Evolutionary conservation across 805 yeast species (phyloP), one percentile per base, ranked within the genome.

Genomic region (Cyberlindnera maritima): DNA sequence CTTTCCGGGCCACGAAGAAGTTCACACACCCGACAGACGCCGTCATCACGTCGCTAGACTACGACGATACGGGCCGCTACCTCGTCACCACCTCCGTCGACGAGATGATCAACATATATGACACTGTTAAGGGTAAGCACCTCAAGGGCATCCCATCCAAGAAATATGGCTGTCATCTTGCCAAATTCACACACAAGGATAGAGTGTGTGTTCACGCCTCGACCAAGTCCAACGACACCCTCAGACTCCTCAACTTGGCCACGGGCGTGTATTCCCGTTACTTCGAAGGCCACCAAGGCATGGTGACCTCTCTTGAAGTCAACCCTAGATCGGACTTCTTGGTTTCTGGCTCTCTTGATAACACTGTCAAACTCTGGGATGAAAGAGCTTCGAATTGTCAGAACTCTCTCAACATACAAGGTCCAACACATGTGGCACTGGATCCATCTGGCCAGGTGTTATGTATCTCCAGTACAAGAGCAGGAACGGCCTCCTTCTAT

Each of bases 161-260:
- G 67, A 94, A 94, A 61, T 94, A 94, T 58, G 99, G 99, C 1
- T 87, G 90, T 47, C 90, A 88, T 59, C 67, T 88, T 33, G 97
- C 96, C 2, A 74, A 81, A 39, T 94, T 94, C 64, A 82, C 96
- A 1, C 95, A 85, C 59, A 75, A 77, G 36, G 82, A 81, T 38
- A 74, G 77, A 47, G 81, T 83, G 56, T 84, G 94, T 58, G 72
- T 92, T 14, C 88, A 86, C 61, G 90, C 95, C 1, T 86, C 96
- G 5, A 89, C 98, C 0, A 79, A 81, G 1, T 83, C 79, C 41
- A 91, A 88, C 53, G 80, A 87, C 59, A 80, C 81, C 13, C 77
- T 94, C 21, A 71, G 98, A 53, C 83, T 85, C 58, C 70, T 94
- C 35, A 81, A 89, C 36, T 70, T 92, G 23, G 81, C 82, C 48